Base-by-base conservation (phyloP, 2,329 filamentous ascomycete species). In the Neonectria neomacrospora region DNA sequence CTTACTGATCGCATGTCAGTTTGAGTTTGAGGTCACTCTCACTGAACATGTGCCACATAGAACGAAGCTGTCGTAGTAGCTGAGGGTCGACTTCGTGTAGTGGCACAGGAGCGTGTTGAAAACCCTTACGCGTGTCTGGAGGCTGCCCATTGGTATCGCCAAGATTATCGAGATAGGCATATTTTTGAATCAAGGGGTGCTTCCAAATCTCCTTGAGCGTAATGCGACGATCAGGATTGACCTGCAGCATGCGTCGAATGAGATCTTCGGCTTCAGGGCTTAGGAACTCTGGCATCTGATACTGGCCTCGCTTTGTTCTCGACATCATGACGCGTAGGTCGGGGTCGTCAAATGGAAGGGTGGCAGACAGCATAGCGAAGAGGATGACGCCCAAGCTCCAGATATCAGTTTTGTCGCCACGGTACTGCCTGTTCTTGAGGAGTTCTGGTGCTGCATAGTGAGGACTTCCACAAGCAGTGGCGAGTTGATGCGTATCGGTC, bases 401-500 rank as follows among this genome's bases (percentile, higher is more conserved):
- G 51, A 97, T 91, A 73, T 99, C 96, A 8, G 93, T 93, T 73
- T 89, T 90, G 56, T 93, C 91, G 11, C 95, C 96, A 58, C 91
- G 89, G 76, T 99, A 99, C 44, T 86, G 86, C 37, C 85, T 85
- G 42, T 90, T 90, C 68, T 88, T 88, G 65, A 97, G 90, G 34
- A 99, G 88, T 76, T 99, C 96, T 0, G 96, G 96, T 0, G 96
- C 94, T 18, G 95, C 95, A 73, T 99, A 99, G 78, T 98, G 96
- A 22, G 96, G 96, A 67, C 96, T 98, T 20, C 96, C 96, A 73
- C 96, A 99, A 5, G 95, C 93, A 1, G 96, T 98, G 60, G 88
- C 91, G 28, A 99, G 86, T 74, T 90, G 90, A 68, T 93, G 90
- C 9, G 89, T 90, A 23, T 88, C 86, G 3, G 92, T 92, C 76